A percentile compares a stretch with the other conserved stretches of the same genome.
These are phyloP conservation scores for Suillus lakei DNA, from an alignment of 768 basidiomycete genomes.

Conservation along the genomic window DNA sequence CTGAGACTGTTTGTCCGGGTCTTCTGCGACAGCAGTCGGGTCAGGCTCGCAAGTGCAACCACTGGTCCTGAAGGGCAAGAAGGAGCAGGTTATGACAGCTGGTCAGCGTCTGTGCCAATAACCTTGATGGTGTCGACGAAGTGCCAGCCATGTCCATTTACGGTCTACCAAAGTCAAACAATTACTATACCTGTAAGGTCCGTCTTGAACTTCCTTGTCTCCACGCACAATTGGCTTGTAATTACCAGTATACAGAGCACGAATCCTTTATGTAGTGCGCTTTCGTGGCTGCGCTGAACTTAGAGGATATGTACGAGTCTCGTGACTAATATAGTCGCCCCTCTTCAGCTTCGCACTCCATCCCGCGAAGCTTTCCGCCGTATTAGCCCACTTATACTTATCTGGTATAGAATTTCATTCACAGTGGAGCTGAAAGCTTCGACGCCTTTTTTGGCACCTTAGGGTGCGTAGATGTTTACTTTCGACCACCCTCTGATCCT, in stretches of 20 bases:
- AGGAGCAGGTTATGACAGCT: too few species aligned
- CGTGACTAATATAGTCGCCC: too few species aligned
- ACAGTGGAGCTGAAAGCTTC: too few species aligned
- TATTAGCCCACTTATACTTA: too few species aligned
- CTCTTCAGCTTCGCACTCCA: too few species aligned
- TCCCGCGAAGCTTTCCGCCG: too few species aligned
- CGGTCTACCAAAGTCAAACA: not conserved
- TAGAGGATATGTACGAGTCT: too few species aligned
- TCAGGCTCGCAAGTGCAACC: not conserved
- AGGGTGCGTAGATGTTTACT: slow-evolving; percentile 64
- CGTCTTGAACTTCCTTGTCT: not conserved
- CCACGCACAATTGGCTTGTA: not conserved
- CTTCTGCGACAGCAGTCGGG: not conserved
- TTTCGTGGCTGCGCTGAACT: too few species aligned
- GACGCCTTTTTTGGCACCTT: slow-evolving; percentile 47
- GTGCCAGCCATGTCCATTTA: not conserved
- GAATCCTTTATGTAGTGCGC: too few species aligned
- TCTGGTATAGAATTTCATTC: too few species aligned
- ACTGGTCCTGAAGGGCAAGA: not conserved
- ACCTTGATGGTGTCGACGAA: not conserved
- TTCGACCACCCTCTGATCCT: slow-evolving; percentile 72
- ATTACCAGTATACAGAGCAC: not conserved
- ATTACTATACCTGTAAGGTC: not conserved
- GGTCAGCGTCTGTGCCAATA: not conserved
- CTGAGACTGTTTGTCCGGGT: not conserved